A percentile compares a stretch with the other conserved stretches of the same genome.
These are phyloP conservation scores for Coniella vitis DNA, from an alignment of 2,329 filamentous ascomycete genomes.

Conservation along the genomic window DNA sequence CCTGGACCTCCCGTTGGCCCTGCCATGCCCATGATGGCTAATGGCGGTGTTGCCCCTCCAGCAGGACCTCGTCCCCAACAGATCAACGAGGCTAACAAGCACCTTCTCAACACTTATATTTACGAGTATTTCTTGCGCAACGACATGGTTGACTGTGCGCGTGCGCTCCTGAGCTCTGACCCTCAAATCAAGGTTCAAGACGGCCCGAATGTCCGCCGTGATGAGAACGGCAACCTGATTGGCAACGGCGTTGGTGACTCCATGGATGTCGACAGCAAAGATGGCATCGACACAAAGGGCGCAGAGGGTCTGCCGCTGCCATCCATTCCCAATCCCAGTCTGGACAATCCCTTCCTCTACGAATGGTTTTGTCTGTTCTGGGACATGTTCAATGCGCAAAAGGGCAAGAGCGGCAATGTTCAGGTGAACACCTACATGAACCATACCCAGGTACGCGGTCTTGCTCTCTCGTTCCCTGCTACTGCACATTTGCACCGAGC, in stretches of 20 bases:
- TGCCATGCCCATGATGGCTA: conserved; percentile 62
- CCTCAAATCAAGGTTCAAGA: conserved; percentile 64
- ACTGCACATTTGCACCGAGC: conserved; percentile 11
- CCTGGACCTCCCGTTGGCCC: conserved; percentile 56
- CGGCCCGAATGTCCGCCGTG: conserved; percentile 59
- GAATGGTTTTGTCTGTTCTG: conserved; percentile 98
- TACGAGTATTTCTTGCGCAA: conserved; percentile 89
- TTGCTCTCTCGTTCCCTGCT: conserved; percentile 2
- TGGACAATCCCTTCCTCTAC: conserved; percentile 78
- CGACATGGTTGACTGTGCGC: conserved; percentile 76
- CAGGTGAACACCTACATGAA: conserved; percentile 69
- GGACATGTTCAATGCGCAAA: conserved; percentile 86
- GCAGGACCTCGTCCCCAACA: conserved; percentile 32
- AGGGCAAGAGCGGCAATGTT: conserved; percentile 56
- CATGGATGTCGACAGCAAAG: conserved; percentile 80
- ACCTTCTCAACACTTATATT: conserved; percentile 75
- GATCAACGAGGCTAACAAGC: conserved; percentile 41
- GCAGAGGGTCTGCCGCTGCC: conserved; percentile 75
- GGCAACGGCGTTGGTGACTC: conserved; percentile 64
- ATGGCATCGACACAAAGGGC: conserved; percentile 65
- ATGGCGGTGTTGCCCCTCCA: conserved; percentile 34
- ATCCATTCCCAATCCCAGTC: conserved; percentile 56
- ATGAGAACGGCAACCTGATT: conserved; percentile 59
- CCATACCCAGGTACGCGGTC: conserved; percentile 67
- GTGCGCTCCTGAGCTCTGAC: conserved; percentile 61